These are phyloP conservation scores for Yamadazyma atlantica DNA, from an alignment of 1,139 yeast genomes.

Conservation along the genomic window DNA sequence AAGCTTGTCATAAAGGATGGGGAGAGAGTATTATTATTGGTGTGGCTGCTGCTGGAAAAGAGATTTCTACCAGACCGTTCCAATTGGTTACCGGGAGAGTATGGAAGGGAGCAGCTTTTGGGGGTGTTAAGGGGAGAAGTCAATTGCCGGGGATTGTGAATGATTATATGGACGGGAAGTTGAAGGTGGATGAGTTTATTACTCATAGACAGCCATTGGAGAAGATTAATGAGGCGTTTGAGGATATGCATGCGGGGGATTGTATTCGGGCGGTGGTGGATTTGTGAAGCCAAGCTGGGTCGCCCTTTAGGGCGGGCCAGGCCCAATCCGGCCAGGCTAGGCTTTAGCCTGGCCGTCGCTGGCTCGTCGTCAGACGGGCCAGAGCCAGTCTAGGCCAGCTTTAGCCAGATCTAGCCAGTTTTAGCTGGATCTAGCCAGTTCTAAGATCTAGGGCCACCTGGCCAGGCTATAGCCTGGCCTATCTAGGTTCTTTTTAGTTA, in stretches of 20 bases:
- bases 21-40: constrained; percentile 94
- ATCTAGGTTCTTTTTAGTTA: no score
- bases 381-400: no score
- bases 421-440: no score
- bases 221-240: constrained; percentile 84
- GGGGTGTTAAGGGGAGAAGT: constrained; percentile 97
- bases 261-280: constrained; percentile 90
- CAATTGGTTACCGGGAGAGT: constrained; percentile 98
- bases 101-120: constrained; percentile 98
- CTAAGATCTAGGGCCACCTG: no score
- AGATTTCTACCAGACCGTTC: constrained; percentile 95
- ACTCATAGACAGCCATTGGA: constrained; percentile 83
- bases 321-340: no score
- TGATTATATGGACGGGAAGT: constrained; percentile 76
- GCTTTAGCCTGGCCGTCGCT: no score
- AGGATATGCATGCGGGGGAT: constrained; percentile 91
- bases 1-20: constrained; percentile 99
- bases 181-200: constrained; percentile 92
- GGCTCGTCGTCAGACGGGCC: no score
- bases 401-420: no score
- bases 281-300: constrained; percentile 23
- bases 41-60: constrained; percentile 98
- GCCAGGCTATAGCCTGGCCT: no score
- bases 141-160: constrained; percentile 91
- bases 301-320: constrained; percentile 8